phyloP scores from a whole-genome alignment of 2,329 filamentous ascomycete genomes.

The Capronia americana region DNA sequence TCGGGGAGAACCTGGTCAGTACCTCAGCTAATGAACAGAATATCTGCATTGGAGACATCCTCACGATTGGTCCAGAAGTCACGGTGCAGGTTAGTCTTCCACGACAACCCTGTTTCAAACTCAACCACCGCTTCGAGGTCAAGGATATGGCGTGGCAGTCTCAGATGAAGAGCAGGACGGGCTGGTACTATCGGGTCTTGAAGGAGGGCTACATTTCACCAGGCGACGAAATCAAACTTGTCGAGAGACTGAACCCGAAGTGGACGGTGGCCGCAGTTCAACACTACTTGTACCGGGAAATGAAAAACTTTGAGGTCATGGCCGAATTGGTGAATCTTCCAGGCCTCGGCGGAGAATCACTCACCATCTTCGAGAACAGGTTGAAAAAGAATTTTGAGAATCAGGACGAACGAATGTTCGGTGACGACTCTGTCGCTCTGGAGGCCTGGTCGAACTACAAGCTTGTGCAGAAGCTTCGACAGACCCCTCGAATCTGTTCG shows the following conservation, averaged over 20 bases:
- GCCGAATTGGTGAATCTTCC: slow-evolving; percentile 15
- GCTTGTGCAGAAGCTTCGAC: slow-evolving; percentile 12
- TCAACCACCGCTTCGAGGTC: slow-evolving; percentile 70
- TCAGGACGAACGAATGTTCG: slow-evolving; percentile 18
- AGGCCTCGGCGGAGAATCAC: slow-evolving; percentile 5
- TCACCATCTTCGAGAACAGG: slow-evolving; percentile 15
- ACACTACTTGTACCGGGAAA: slow-evolving; percentile 17
- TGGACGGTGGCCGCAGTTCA: slow-evolving; percentile 14
- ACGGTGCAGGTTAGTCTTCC: slow-evolving; percentile 66
- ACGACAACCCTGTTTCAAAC: slow-evolving; percentile 70
- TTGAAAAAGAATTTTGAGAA: slow-evolving; percentile 18
- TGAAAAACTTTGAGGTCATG: slow-evolving; percentile 18
- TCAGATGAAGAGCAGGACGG: slow-evolving; percentile 64
- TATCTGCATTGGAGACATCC: slow-evolving; percentile 68
- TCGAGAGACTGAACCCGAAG: slow-evolving; percentile 12
- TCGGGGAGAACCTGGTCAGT: slow-evolving; percentile 70
- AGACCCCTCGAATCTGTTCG: slow-evolving; percentile 10
- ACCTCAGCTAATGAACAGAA: slow-evolving; percentile 67
- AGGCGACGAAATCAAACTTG: slow-evolving; percentile 14
- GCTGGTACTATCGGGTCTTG: slow-evolving; percentile 55
- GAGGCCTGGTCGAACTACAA: slow-evolving; percentile 14
- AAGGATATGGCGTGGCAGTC: slow-evolving; percentile 66
- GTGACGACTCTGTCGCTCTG: slow-evolving; percentile 10
- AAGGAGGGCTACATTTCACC: slow-evolving; percentile 16
- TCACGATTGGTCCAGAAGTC: slow-evolving; percentile 55